A percentile compares a stretch with the other conserved stretches of the same genome.
These are phyloP conservation scores for Tulasnella sp. DNA, from an alignment of 768 basidiomycete species.

Conservation along the genomic window DNA sequence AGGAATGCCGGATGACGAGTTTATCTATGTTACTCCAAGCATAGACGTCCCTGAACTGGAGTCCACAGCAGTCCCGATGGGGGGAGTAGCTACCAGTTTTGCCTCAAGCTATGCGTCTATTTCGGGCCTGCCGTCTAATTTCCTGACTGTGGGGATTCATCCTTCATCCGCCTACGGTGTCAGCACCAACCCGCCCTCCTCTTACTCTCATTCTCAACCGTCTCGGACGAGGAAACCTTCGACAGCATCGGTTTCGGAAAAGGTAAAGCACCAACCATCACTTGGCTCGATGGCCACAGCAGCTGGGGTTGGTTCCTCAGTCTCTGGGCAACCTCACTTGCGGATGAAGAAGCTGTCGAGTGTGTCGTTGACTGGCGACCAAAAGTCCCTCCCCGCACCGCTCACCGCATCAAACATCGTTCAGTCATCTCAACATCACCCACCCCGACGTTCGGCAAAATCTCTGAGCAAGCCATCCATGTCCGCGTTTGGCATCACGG, in stretches of 20 bases:
- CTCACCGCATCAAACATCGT: neutral
- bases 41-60: neutral
- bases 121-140: neutral
- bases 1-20: constrained; percentile 17
- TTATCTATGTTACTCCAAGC: neutral
- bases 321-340: neutral
- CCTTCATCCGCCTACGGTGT: neutral
- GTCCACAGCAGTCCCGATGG: neutral
- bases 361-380: neutral
- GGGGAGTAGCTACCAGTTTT: neutral
- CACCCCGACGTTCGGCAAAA: neutral
- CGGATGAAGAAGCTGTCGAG: constrained; percentile 1
- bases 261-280: neutral
- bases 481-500: neutral
- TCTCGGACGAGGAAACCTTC: neutral
- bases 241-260: neutral
- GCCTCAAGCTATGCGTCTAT: neutral
- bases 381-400: neutral
- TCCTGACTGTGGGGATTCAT: neutral
- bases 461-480: neutral
- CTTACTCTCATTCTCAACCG: neutral
- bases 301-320: neutral
- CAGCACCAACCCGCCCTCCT: neutral
- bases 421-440: constrained; percentile 1
- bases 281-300: neutral